Evolutionary conservation across 768 basidiomycete genomes (phyloP), one percentile per base, ranked within the genome.

Genomic region (Terana coerulea): DNA sequence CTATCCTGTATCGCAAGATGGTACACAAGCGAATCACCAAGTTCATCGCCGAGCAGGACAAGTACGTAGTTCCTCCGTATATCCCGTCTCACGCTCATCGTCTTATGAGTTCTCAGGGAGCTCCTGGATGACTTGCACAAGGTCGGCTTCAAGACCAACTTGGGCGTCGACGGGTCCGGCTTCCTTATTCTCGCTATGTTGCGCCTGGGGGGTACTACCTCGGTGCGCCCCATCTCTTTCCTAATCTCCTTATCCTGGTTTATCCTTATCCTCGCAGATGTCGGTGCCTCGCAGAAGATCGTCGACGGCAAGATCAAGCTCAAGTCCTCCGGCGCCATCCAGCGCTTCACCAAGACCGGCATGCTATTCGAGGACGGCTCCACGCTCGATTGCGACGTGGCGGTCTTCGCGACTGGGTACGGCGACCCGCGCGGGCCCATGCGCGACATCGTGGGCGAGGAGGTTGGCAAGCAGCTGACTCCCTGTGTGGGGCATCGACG

Each of bases 401-500:
- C 67, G 15, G 26, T 65, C 29, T 62, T 67, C 35, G 67, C 63
- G 21, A 64, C 57, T 22, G 64, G 62, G 44, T 54, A 47, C 50
- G 56, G 45, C 30, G 56, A 57, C 36, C 37, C 48, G 9, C 52
- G 56, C 41, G 41, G 40, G 10, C 56, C 56, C 5, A 53, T 57
- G 35, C 52, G 56, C 36, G 21, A 50, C 10, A 63, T 85, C 3
- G 75, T 78, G 42, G 81, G 78, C 0, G 65, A 74, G 1, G 72
- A 75, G 17, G 62, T 80, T 11, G 72, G 69, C 1, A 56, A 68
- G 35, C 69, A 72, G 61, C 68, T 83, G 53, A 75, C 47, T 70
- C 74, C 19, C 65, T 2, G 14, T 86, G 15, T 81, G 85, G 87
- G 80, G 86, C 31, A 59, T 88, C 51, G 75, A 85, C 63, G 66